Conservation (phyloP, 805 yeast species). For the Yarrowia divulgata region DNA sequence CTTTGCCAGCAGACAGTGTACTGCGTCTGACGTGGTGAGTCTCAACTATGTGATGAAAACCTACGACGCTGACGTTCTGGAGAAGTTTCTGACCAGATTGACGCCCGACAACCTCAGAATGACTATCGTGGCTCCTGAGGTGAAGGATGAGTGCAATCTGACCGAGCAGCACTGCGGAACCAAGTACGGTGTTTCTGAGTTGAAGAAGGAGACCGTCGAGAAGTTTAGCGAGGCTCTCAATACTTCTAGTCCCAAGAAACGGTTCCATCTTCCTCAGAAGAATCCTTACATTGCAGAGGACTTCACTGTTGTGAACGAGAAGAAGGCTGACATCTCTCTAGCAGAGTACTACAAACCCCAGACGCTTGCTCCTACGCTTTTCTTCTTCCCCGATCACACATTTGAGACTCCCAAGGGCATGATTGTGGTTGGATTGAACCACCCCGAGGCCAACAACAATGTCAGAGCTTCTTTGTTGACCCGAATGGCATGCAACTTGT, state of each 20-base stretch:
- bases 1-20: constrained; percentile 62
- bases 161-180: constrained; percentile 20
- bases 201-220: background rate
- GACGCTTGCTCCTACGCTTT: background rate
- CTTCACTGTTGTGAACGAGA: constrained; percentile 1
- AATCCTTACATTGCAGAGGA: constrained; percentile 29
- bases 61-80: constrained; percentile 63
- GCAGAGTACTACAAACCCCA: constrained; percentile 18
- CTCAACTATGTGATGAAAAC: constrained; percentile 59
- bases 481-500: background rate
- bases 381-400: constrained; percentile 10
- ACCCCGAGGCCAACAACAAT: background rate
- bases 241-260: background rate
- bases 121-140: constrained; percentile 60
- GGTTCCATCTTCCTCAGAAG: constrained; percentile 12
- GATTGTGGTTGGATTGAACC: constrained; percentile 1
- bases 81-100: constrained; percentile 59
- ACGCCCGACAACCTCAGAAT: constrained; percentile 67
- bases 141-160: constrained; percentile 52
- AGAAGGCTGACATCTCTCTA: background rate
- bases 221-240: background rate
- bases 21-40: constrained; percentile 68
- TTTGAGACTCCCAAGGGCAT: constrained; percentile 26
- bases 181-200: constrained; percentile 1
- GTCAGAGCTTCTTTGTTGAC: background rate